Evolutionary conservation across 2,329 filamentous ascomycete genomes (phyloP), one percentile per base, ranked within the genome.

Genomic region (Neoascochyta sp.): DNA sequence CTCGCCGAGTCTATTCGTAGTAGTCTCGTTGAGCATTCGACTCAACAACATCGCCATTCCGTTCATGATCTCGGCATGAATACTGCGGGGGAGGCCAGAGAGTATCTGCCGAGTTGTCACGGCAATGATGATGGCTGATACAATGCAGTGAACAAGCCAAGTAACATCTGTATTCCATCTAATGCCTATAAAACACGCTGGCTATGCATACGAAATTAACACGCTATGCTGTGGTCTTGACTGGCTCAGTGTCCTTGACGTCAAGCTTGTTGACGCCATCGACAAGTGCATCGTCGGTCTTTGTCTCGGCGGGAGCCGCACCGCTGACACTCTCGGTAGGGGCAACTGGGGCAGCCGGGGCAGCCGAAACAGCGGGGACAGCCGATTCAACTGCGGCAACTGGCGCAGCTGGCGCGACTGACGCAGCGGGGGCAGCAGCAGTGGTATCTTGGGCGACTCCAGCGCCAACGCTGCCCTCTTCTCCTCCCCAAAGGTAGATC

Each of bases 401-500:
- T 9, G 16, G n/a, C 16, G 12, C 15, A 13, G 10, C 16, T 10
- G 21, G 12, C n/a, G 13, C 16, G 9, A 2, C 16, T 11, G 12
- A 15, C 8, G 11, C 9, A 16, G 32, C 13, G 4, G 26, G 3
- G 3, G 11, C 24, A n/a, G 16, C 16, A 10, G 16, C 16, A 22
- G 10, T 24, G 2, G 22, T 22, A 12, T 34, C 32, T 3, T 34
- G 29, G n/a, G 15, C 22, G 7, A 12, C 8, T 6, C 24, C 19
- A 5, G 16, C 34, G 21, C 31, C 36, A 16, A 60, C 26, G 24
- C 56, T 61, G 11, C 27, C 29, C 45, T 60, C 59, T 5, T 56
- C 50, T 3, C 75, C 79, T n/a, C 90, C 90, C 42, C 80, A 78
- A n/a, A 98, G 71, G 54, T 90, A 95, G 37, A 80, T 76, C 67